These are phyloP conservation scores for Silene latifolia DNA, from an alignment of 148 eudicot species.

Conservation along the genomic window DNA sequence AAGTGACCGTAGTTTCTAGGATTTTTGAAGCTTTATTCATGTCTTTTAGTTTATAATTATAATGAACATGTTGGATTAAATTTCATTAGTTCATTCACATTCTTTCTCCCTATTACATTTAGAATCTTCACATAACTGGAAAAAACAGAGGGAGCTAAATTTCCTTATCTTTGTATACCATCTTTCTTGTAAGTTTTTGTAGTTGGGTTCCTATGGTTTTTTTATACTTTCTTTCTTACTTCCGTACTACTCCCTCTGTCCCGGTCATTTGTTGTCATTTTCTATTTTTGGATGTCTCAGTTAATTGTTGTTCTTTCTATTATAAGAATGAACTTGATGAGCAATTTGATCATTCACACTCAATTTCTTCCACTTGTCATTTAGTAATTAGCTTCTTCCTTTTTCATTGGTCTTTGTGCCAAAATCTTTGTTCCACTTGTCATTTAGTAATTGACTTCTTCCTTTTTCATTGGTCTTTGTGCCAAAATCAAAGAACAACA, in stretches of 20 bases:
- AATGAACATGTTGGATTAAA: conserved; percentile 13
- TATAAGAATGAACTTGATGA: too few species aligned
- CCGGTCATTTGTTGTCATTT: too few species aligned
- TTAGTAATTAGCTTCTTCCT: too few species aligned
- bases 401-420: too few species aligned
- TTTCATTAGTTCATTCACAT: conserved; percentile 18
- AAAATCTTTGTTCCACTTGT: too few species aligned
- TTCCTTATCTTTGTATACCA: conserved; percentile 5
- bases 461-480: too few species aligned
- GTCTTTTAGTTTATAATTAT: conserved; percentile 1
- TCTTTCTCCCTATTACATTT: conserved; percentile 27
- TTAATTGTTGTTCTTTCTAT: too few species aligned
- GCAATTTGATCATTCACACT: too few species aligned
- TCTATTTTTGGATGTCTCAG: fast-evolving
- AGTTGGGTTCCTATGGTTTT: not conserved
- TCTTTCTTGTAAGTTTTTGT: not conserved
- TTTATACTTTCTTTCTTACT: not conserved
- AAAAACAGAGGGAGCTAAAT: conserved; percentile 19
- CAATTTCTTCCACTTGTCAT: too few species aligned
- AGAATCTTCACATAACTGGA: conserved; percentile 8
- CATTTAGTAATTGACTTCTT: too few species aligned
- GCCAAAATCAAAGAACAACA: too few species aligned
- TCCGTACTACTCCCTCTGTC: not conserved
- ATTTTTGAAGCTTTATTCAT: conserved; percentile 7
- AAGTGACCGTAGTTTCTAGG: conserved; percentile 19